A percentile compares a stretch with the other conserved stretches of the same genome.
These are phyloP conservation scores for Plasmodium malariae DNA, from an alignment of 169 alveolate species.

Conservation along the genomic window DNA sequence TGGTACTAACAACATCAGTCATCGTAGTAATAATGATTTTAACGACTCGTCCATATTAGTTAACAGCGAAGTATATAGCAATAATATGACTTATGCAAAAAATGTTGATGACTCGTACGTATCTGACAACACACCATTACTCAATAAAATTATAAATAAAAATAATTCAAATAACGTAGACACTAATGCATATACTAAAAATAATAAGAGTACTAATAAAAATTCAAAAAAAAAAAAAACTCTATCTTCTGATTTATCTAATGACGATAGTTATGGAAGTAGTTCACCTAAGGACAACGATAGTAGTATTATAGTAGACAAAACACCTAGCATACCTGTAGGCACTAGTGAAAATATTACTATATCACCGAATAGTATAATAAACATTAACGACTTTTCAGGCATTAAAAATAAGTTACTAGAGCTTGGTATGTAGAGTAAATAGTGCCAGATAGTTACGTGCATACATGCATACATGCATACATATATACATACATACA, in stretches of 20 bases:
- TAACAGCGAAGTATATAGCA: not conserved
- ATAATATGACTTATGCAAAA: not conserved
- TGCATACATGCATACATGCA: conserved; percentile 1
- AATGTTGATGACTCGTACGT: not conserved
- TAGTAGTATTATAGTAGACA: not conserved
- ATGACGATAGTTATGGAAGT: not conserved
- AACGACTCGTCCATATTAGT: conserved; percentile 20
- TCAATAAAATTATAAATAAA: not conserved
- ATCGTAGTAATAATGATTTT: too few relatives aligned
- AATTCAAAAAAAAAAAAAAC: conserved; percentile 9
- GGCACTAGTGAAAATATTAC: conserved; percentile 26
- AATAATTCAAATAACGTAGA: not conserved
- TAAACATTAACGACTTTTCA: conserved; percentile 65
- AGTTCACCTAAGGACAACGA: not conserved
- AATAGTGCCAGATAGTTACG: not conserved
- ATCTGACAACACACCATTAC: not conserved
- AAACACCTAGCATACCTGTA: not conserved
- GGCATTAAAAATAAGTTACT: conserved; percentile 52
- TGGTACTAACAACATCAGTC: not conserved
- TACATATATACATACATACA: not conserved
- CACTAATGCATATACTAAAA: not conserved
- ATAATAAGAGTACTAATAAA: conserved; percentile 9
- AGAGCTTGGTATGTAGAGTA: conserved; percentile 55
- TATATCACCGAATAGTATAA: conserved; percentile 46
- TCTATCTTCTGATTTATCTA: not conserved